Conservation (phyloP, 768 basidiomycete species). For the Termitomyces sp. region DNA sequence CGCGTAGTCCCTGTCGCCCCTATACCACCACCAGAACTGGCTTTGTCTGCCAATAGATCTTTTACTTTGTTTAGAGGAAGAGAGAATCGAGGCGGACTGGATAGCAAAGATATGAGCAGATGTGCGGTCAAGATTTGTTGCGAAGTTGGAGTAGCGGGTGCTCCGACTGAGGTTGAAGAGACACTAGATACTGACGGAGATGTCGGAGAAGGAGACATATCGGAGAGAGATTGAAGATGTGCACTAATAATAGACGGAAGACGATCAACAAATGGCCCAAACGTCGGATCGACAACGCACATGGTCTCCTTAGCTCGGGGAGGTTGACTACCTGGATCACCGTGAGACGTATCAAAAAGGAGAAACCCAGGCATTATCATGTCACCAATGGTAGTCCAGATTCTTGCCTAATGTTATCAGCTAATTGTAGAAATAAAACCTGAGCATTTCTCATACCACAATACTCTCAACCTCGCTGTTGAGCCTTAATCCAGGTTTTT, state of each 20-base stretch:
- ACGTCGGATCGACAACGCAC: constrained; percentile 29
- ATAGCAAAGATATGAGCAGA: constrained; percentile 56
- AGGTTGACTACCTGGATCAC: constrained; percentile 30
- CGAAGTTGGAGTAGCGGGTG: constrained; percentile 38
- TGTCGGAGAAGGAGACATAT: constrained; percentile 41
- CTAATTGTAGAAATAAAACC: not conserved
- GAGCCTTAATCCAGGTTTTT: constrained; percentile 37
- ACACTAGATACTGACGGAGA: constrained; percentile 55
- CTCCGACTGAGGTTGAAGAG: constrained; percentile 35
- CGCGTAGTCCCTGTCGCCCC: constrained; percentile 47
- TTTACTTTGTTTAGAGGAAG: constrained; percentile 63
- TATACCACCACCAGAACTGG: constrained; percentile 27
- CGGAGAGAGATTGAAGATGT: constrained; percentile 53
- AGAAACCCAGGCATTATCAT: constrained; percentile 54
- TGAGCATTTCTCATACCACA: constrained; percentile 36
- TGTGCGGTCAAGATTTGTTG: constrained; percentile 73
- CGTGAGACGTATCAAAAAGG: constrained; percentile 28
- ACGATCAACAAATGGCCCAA: not conserved
- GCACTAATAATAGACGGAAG: constrained; percentile 29
- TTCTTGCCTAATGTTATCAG: constrained; percentile 47
- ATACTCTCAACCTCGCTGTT: constrained; percentile 63
- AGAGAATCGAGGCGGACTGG: constrained; percentile 45
- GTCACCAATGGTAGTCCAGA: constrained; percentile 65
- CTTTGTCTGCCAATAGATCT: constrained; percentile 43
- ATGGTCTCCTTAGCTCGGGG: constrained; percentile 57